Evolutionary conservation across 805 yeast species (phyloP).

Genomic region (Saturnispora diversa): DNA sequence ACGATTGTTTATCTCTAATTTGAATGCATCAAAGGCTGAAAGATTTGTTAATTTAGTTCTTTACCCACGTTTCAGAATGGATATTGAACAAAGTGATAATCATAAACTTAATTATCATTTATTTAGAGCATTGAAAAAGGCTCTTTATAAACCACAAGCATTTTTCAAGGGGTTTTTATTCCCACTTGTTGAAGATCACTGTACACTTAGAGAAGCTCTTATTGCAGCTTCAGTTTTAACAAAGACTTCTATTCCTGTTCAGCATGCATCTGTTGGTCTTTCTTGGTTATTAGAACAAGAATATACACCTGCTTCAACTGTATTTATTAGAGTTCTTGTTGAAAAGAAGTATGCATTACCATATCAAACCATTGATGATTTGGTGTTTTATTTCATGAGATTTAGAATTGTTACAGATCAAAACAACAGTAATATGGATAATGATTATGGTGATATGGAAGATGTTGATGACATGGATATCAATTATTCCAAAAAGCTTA

Average conservation of each 20-base stretch:
- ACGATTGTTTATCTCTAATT: slow-evolving; percentile 82
- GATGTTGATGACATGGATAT: slow-evolving; percentile 29
- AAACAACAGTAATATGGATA: slow-evolving; percentile 14
- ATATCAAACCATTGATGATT: slow-evolving; percentile 88
- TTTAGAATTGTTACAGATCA: slow-evolving; percentile 59
- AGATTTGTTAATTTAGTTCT: slow-evolving; percentile 63
- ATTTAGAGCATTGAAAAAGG: slow-evolving; percentile 84
- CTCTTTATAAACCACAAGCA: slow-evolving; percentile 94
- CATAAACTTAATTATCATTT: slow-evolving; percentile 85
- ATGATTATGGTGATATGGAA: slow-evolving; percentile 15
- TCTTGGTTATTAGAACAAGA: slow-evolving; percentile 76
- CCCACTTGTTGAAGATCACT: slow-evolving; percentile 82
- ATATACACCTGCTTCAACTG: slow-evolving; percentile 81
- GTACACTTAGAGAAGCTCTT: slow-evolving; percentile 88
- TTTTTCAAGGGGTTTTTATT: slow-evolving; percentile 93
- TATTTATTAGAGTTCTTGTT: slow-evolving; percentile 78
- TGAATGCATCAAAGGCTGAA: slow-evolving; percentile 83
- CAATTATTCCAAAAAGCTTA: slow-evolving; percentile 27
- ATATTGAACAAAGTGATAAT: slow-evolving; percentile 64
- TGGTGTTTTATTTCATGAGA: slow-evolving; percentile 89
- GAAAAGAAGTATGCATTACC: slow-evolving; percentile 97
- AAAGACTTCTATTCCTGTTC: slow-evolving; percentile 85
- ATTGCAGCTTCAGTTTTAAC: slow-evolving; percentile 87
- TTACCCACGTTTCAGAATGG: slow-evolving; percentile 61
- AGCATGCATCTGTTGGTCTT: slow-evolving; percentile 94